Base-by-base conservation (phyloP, 176 grass and related monocot species). In the Zea luxurians region DNA sequence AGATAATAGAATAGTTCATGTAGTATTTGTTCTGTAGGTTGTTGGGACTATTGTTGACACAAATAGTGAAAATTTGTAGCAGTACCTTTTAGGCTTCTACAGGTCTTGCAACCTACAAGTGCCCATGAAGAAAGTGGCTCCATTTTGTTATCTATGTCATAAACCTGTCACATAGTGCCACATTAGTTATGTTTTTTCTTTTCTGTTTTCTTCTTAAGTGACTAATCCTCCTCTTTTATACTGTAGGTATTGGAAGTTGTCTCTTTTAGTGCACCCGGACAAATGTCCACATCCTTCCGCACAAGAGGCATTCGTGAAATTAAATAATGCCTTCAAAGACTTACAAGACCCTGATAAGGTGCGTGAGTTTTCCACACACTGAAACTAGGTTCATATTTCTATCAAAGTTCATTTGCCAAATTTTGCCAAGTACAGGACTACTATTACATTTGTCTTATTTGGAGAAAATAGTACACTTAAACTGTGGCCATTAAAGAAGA, bases 221-320 rank as follows among this genome's bases (percentile, higher is more conserved):
- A 75, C 53, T 52, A 79, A 86, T 87, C n/a, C 37, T 55, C n/a
- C 15, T 68, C 41, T 67, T n/a, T 62, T 60, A 70, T 63, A 55
- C 41, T 77, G n/a, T 79, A 97, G 94, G 87, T 97, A 97, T 67
- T 97, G 95, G 95, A 97, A 97, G 80, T 71, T 94, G 78, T 97
- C 95, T 69, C 87, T 97, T 78, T 80, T 97, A 79, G 95, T 97
- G 34, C 95, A 97, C 83, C 95, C 91, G 0, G 95, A 97, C 62
- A 97, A 97, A 69, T 97, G 95, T 49, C 83, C 95, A 80, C 95
- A 97, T 88, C 95, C 95, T 79, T 84, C 80, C 66, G 91, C 95
- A 70, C 95, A 97, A 68, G 87, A 92, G 60, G 91, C 91, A 1
- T 97, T 97, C 35, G 95, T 97, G 27, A 90, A 90, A 77, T 83